Evolutionary conservation across 2,329 filamentous ascomycete species (phyloP).

Genomic region (Ophiostoma pallidulum): DNA sequence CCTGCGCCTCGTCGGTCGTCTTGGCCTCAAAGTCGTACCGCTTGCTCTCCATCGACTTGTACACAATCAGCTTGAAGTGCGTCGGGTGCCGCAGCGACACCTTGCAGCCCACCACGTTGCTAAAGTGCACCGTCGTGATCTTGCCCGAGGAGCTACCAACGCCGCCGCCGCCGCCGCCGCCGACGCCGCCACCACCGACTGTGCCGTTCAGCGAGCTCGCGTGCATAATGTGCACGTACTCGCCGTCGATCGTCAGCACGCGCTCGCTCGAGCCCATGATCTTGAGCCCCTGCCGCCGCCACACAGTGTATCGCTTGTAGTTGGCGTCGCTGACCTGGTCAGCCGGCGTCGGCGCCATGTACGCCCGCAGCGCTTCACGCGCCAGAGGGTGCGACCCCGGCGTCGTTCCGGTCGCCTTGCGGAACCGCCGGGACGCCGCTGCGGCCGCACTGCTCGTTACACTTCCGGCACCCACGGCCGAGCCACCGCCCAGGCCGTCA

Average conservation of each 20-base stretch:
- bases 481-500: conserved; percentile 36
- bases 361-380: conserved; percentile 36
- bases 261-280: conserved; percentile 68
- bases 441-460: too few species aligned
- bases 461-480: conserved; percentile 21
- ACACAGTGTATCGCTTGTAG: conserved; percentile 71
- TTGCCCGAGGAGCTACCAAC: conserved; percentile 61
- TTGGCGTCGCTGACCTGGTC: conserved; percentile 46
- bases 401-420: conserved; percentile 20
- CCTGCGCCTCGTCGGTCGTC: conserved; percentile 60
- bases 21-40: conserved; percentile 79
- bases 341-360: conserved; percentile 39
- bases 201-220: conserved; percentile 37
- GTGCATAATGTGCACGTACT: conserved; percentile 81
- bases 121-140: conserved; percentile 74
- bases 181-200: too few species aligned
- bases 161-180: too few species aligned
- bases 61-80: conserved; percentile 64
- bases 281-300: conserved; percentile 73
- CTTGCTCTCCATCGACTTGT: conserved; percentile 66
- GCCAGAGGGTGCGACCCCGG: conserved; percentile 58
- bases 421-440: conserved; percentile 12
- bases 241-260: conserved; percentile 69
- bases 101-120: conserved; percentile 73
- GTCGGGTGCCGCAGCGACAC: conserved; percentile 70